These are phyloP conservation scores for Shiraia bambusicola DNA, from an alignment of 2,329 filamentous ascomycete species.

Conservation along the genomic window DNA sequence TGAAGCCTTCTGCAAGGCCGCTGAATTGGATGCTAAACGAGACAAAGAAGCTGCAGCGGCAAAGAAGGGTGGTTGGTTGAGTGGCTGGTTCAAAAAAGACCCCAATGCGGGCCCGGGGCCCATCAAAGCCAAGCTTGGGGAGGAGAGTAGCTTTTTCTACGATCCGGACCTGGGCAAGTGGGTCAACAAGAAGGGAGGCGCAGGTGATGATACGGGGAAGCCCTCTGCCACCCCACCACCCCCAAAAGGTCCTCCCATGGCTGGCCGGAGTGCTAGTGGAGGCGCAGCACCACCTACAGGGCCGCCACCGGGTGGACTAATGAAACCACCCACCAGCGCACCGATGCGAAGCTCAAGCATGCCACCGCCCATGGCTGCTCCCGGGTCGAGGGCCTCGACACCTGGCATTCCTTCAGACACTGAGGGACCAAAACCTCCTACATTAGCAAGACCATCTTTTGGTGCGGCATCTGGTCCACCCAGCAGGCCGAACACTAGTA, in stretches of 20 bases:
- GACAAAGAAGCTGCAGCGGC: conserved; percentile 47
- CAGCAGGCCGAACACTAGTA: conserved; percentile 66
- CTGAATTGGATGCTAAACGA: conserved; percentile 68
- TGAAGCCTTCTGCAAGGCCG: conserved; percentile 81
- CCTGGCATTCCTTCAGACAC: conserved; percentile 35
- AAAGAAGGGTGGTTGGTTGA: conserved; percentile 73
- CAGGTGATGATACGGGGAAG: conserved; percentile 57
- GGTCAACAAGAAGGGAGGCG: conserved; percentile 90
- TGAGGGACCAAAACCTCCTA: conserved; percentile 31
- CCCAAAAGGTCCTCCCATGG: conserved; percentile 57
- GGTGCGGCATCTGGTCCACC: conserved; percentile 35
- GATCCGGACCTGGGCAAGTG: conserved; percentile 96
- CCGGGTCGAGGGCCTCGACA: conserved; percentile 33
- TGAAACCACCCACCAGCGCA: conserved; percentile 22
- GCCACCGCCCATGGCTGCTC: conserved; percentile 37
- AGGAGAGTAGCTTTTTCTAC: conserved; percentile 89
- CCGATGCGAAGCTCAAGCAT: conserved; percentile 38
- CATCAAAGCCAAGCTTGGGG: conserved; percentile 91
- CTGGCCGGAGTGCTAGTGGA: conserved; percentile 54
- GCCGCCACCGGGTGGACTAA: conserved; percentile 17
- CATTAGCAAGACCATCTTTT: conserved; percentile 27
- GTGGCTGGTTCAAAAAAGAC: conserved; percentile 79
- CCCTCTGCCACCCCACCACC: conserved; percentile 71
- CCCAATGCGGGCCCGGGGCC: conserved; percentile 65
- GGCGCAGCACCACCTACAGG: conserved; percentile 43